Percentiles rank a stretch among this genome's conserved stretches.
Evolutionary conservation across 2,329 filamentous ascomycete genomes (phyloP).

Genomic region (Ophiostoma quercus): DNA sequence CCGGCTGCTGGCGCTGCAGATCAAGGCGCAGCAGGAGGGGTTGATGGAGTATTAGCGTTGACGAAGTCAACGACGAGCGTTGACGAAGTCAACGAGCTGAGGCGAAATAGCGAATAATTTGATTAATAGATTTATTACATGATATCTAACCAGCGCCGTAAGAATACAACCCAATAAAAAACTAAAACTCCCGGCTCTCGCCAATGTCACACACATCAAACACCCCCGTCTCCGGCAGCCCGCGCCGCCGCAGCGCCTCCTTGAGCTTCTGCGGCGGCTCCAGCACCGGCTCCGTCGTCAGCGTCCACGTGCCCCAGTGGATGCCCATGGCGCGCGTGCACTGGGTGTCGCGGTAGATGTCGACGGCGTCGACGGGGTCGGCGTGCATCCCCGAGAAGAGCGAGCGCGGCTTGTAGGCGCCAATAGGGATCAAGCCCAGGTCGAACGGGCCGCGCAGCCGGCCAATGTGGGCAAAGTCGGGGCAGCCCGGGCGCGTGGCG

Average conservation of each 20-base stretch:
- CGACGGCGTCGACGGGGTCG: constrained; percentile 79
- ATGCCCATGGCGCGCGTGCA: constrained; percentile 78
- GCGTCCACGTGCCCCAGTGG: constrained; percentile 87
- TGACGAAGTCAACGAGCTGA: too few species aligned
- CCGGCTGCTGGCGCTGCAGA: constrained; percentile 47
- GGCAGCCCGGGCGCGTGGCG: constrained; percentile 64
- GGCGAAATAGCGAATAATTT: too few species aligned
- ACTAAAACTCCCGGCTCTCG: constrained; percentile 67
- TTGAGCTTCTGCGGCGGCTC: constrained; percentile 72
- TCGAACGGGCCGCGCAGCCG: constrained; percentile 77
- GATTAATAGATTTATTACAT: not conserved
- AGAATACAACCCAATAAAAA: too few species aligned
- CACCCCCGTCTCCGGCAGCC: constrained; percentile 62
- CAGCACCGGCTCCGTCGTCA: constrained; percentile 78
- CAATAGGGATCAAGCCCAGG: constrained; percentile 87
- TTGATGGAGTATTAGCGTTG: constrained; percentile 21
- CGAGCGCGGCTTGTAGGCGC: constrained; percentile 70
- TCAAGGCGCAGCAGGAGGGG: constrained; percentile 38
- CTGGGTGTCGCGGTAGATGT: constrained; percentile 79
- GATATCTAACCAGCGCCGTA: not conserved
- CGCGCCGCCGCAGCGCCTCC: constrained; percentile 63
- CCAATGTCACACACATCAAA: constrained; percentile 84
- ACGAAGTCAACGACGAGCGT: too few species aligned
- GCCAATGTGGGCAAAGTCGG: constrained; percentile 82
- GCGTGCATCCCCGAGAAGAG: constrained; percentile 79